Percentiles rank a stretch among this genome's conserved stretches.
These are phyloP conservation scores for Panaeolus papilionaceus DNA, from an alignment of 768 basidiomycete species.

Conservation along the genomic window DNA sequence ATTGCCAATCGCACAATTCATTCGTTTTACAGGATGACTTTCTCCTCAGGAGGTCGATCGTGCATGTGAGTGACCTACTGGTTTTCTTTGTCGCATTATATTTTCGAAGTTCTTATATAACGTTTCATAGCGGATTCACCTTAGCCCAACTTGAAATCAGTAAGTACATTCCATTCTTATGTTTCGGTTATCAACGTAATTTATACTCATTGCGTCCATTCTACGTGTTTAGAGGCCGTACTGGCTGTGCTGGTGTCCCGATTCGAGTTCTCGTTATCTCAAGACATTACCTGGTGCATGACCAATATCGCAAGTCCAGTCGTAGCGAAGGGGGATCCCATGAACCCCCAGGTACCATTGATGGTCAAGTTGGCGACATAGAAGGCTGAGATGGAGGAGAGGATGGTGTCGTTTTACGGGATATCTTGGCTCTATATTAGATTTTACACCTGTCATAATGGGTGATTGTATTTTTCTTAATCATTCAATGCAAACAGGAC, in stretches of 20 bases:
- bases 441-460: no score
- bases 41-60: constrained; percentile 26
- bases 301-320: constrained; percentile 30
- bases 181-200: not conserved
- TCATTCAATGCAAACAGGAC: no score
- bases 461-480: no score
- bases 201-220: not conserved
- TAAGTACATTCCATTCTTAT: constrained; percentile 31
- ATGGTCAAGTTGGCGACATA: constrained; percentile 17
- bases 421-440: no score
- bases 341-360: constrained; percentile 31
- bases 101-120: not conserved
- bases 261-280: constrained; percentile 31
- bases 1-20: not conserved
- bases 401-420: no score
- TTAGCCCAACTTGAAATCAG: constrained; percentile 57
- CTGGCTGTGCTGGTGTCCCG: constrained; percentile 29
- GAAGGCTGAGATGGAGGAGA: not conserved
- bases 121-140: constrained; percentile 47
- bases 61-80: constrained; percentile 36
- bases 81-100: not conserved
- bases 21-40: constrained; percentile 25
- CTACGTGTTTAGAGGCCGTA: constrained; percentile 29
- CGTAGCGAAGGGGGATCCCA: constrained; percentile 19
- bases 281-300: constrained; percentile 37